Evolutionary conservation across 2,329 filamentous ascomycete genomes (phyloP), one percentile per base, ranked within the genome.

Genomic region (Pestalotiopsis sp.): DNA sequence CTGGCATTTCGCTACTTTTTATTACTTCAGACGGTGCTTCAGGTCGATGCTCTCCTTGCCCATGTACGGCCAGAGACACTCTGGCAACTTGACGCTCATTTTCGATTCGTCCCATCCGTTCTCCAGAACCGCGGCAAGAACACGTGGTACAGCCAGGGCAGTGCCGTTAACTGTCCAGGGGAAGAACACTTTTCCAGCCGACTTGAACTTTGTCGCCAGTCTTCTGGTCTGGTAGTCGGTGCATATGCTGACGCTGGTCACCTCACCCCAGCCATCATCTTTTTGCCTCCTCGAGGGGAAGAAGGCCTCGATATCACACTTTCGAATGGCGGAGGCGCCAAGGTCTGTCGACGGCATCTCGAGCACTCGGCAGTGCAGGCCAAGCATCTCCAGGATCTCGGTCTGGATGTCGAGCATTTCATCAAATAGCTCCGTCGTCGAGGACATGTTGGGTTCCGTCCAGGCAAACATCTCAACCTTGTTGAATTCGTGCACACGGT

Each of bases 391-490:
- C 13, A 98, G 84, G 67, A 99, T 95, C 77, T 96, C 92, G 2
- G 89, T 92, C 81, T 99, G 96, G 66, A 98, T 91, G 70, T 89
- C 87, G 65, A 98, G 83, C 85, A 99, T 94, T 80, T 98, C 94
- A 65, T 93, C 85, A 79, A 97, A 97, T 13, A 95, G 75, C 0
- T 86, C 83, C 7, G 86, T 82, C 0, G 89, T 83, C 56, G 80
- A 77, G 39, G 76, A 78, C 2, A 75, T 68, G 66, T 89, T 85
- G 1, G 93, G 89, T 38, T 86, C 75, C 4, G 93, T 92, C 96
- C 96, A 99, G 0, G 92, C 94, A 78, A 99, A 98, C 85, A 99
- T 91, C 81, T 99, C 96, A 0, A 99, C 95, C 80, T 99, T 99
- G 36, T 94, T 97, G 81, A 99, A 99, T 81, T 99, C 96, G 81